phyloP scores from a whole-genome alignment of 2,329 filamentous ascomycete species.

The Pseudovirgaria hyperparasitica region DNA sequence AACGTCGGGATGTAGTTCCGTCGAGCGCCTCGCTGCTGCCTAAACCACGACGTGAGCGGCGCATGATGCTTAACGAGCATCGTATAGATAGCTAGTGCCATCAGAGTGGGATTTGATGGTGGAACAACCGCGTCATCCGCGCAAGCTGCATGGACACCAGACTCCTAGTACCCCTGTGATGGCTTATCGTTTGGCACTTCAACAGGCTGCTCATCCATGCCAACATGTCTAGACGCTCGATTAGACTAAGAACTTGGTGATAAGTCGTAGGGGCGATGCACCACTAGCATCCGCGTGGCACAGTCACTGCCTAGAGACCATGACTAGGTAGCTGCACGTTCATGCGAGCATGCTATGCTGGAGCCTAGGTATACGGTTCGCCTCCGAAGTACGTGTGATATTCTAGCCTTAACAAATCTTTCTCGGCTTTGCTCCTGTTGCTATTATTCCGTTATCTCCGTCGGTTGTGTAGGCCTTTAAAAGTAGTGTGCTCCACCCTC shows the following conservation, averaged over 20 bases:
- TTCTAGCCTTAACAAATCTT: no score
- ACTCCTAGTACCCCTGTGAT: constrained; percentile 8
- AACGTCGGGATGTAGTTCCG: constrained; percentile 6
- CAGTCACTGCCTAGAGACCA: constrained; percentile 5
- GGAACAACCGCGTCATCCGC: constrained; percentile 8
- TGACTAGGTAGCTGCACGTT: constrained; percentile 7
- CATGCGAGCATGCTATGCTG: constrained; percentile 7
- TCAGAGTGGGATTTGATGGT: constrained; percentile 7
- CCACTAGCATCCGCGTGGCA: constrained; percentile 1
- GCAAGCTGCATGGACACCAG: constrained; percentile 9
- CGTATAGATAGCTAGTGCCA: constrained; percentile 9
- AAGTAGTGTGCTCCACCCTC: no score
- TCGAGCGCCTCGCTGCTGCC: constrained; percentile 9
- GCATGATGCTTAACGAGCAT: constrained; percentile 9
- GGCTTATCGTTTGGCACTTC: constrained; percentile 7
- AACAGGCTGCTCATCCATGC: constrained; percentile 8
- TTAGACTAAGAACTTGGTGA: constrained; percentile 7
- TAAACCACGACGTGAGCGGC: constrained; percentile 6
- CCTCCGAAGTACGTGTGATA: constrained; percentile 6
- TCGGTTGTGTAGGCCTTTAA: no score
- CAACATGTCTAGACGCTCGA: constrained; percentile 7
- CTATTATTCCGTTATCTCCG: constrained; percentile 4
- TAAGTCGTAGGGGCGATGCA: not conserved
- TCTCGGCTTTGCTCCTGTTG: no score
- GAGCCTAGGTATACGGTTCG: constrained; percentile 6